Evolutionary conservation across 768 basidiomycete genomes (phyloP), one percentile per base, ranked within the genome.

Genomic region (Leucosporidium creatinivorum): DNA sequence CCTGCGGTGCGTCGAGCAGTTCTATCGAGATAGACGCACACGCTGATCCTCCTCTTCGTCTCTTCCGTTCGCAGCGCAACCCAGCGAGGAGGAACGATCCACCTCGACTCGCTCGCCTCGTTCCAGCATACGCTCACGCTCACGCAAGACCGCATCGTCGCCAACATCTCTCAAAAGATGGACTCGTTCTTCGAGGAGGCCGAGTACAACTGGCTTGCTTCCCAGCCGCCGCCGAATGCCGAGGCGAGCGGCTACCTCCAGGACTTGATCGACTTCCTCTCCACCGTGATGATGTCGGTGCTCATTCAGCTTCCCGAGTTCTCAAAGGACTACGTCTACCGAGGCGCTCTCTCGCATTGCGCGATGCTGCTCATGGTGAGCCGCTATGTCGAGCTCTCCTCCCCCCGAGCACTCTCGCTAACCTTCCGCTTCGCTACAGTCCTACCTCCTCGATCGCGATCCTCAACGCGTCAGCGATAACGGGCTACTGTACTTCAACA

Each of bases 121-220:
- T 93, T 98, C 76, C 82, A 84, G 59, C 76, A 81, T 23, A 87
- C 89, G 3, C 82, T 92, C 49, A 80, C 83, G 15, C 83, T 83
- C 51, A 88, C 93, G 13, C 82, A 87, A 57, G 80, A 82, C 39
- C 87, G 91, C 7, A 89, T 98, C 72, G 86, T 87, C 23, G 82
- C 82, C 17, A 83, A 94, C 54, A 93, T 98, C 74, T 84, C 86
- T 12, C 88, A 89, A 26, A 98, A 99, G 77, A 85, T 98, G 10
- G 90, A 94, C 75, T 89, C 92, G 73, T 94, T 94, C 81, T 94
- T 96, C 77, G 96, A 91, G 67, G 82, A 94, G 52, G 88, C 93
- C 6, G 91, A 94, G 79, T 97, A 97, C 77, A 87, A 93, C 74
- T 98, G 93, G 93, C 88, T 87, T 47, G 89, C 80, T 0, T 25